Base-by-base conservation (phyloP, 1,284 basidiomycete genomes). In the Microbotryum saponariae region DNA sequence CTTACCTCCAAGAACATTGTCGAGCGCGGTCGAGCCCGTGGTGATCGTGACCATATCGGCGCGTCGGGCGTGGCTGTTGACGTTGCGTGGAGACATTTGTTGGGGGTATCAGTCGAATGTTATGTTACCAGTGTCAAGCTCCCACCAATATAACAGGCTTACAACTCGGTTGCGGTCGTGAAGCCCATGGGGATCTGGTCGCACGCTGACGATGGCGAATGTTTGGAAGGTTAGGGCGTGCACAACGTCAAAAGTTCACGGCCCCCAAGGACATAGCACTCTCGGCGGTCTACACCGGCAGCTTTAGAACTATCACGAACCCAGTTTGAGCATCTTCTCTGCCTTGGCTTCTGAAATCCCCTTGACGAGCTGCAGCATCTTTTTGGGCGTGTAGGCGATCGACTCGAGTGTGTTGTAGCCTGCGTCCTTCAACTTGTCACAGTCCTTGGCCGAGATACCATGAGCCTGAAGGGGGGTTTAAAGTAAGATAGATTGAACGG, bases 181-280 rank as follows among this genome's bases (percentile, higher is more conserved):
- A 99, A 99, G 7, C 96, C 96, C 71, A 98, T 85, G 3, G 94
- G 94, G 18, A 99, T 87, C 69, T 97, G 88, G 78, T 97, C 97
- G 73, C 88, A 86, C 2, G 93, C 96, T 97, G 71, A 25, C 49
- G 61, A 62, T 50, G 21, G 16, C 29, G 48, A 37, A 58, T 16
- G 29, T 3, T 42, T 42, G 37, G 37, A 42, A 31, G 37, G 37
- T 42, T 12, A 42, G 12, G 4, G 37, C 37, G 12, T 18, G 16
- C 37, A 42, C 37, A 6, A 42, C 14, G 37, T 42, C 14, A 42
- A 18, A 10, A 42, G 14, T 61, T 42, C 48, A 47, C 27, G 49
- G 44, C 42, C 37, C 20, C 48, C 51, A 27, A 29, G 29, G 14
- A 44, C 12, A 18, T 14, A 25, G 37, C 44, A 54, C 48, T 52